Percentiles rank a stretch among this genome's conserved stretches.
Conservation (phyloP, 1,139 yeast genomes). For the Nakaseomyces glabratus region DNA sequence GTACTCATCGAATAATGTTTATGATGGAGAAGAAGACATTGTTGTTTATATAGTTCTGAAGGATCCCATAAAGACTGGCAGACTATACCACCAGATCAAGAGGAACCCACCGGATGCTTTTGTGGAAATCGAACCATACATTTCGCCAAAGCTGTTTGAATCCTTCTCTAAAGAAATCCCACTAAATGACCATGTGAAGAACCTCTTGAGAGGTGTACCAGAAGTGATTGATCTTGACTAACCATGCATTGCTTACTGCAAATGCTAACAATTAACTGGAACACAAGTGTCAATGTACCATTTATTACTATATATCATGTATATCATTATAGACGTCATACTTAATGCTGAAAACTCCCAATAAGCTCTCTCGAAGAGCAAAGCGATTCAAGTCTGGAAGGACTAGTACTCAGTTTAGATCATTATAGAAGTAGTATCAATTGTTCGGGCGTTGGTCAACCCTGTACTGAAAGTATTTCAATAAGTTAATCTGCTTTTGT, state of each 20-base stretch:
- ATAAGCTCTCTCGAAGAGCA: no score
- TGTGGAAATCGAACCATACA: conserved; percentile 6
- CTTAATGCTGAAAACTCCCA: no score
- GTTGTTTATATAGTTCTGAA: conserved; percentile 9
- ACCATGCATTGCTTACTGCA: background rate
- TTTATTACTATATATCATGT: no score
- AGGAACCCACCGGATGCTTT: conserved; percentile 1
- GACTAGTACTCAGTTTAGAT: no score
- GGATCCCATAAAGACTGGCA: conserved; percentile 5
- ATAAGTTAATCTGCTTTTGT: no score
- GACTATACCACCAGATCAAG: conserved; percentile 3
- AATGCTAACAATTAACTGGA: background rate
- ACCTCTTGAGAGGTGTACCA: background rate
- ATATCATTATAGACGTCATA: no score
- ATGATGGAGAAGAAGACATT: background rate
- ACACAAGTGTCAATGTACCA: no score
- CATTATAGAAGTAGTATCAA: no score
- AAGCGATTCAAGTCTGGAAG: no score
- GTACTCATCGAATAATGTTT: conserved; percentile 9
- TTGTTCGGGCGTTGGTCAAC: no score
- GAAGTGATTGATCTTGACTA: background rate
- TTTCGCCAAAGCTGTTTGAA: conserved; percentile 3
- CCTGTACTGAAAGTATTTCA: no score
- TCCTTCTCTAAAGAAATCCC: background rate
- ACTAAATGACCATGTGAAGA: conserved; percentile 1